Conservation (phyloP, 202 grass and related monocot species). For the Schoenoplectus tabernaemontani region DNA sequence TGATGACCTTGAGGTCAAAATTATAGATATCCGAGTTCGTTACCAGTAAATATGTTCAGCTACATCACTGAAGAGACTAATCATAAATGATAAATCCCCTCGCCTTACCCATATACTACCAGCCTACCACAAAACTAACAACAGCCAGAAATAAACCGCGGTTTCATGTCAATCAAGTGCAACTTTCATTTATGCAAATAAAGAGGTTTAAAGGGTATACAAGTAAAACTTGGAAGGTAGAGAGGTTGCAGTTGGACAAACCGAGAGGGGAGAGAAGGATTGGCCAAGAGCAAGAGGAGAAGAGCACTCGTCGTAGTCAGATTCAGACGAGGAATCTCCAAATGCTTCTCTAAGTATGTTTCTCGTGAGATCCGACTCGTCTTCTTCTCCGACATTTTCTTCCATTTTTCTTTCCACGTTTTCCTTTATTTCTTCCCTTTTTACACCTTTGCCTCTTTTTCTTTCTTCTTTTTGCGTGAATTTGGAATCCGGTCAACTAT, state of each 20-base stretch:
- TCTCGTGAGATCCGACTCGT: conserved; percentile 8
- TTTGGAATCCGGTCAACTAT: background rate
- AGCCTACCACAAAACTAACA: background rate
- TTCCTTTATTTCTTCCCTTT: background rate
- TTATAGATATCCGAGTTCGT: background rate
- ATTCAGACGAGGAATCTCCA: conserved; percentile 40
- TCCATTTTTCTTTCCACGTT: background rate
- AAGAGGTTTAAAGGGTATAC: background rate
- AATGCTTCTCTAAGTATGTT: conserved; percentile 41
- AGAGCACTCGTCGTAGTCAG: conserved; percentile 17
- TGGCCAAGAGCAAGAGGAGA: background rate
- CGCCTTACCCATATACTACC: background rate
- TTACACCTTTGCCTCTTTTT: background rate
- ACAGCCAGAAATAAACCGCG: background rate
- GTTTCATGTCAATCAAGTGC: background rate
- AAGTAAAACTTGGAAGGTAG: background rate
- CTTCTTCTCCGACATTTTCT: conserved; percentile 18
- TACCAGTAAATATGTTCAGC: background rate
- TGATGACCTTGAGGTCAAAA: background rate
- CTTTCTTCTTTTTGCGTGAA: background rate
- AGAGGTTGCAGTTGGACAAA: background rate
- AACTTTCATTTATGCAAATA: background rate
- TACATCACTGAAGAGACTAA: background rate
- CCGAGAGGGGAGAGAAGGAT: conserved; percentile 12
- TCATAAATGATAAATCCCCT: too few relatives aligned